Base-by-base conservation (phyloP, 2,329 filamentous ascomycete species). In the Claviceps citrina region DNA sequence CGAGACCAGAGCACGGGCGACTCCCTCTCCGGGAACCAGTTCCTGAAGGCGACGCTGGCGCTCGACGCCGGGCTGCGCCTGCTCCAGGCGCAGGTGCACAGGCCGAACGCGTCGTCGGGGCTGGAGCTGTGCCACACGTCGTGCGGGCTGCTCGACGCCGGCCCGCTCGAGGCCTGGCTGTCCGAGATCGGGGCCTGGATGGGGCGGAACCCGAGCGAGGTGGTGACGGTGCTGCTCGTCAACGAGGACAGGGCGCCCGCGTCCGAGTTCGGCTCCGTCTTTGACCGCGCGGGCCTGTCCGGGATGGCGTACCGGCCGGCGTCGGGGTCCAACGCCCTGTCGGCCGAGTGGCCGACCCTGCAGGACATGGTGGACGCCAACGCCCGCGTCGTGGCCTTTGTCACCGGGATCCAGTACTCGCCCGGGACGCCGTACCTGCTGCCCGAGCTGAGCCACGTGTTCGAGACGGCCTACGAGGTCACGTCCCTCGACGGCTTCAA, bases 151-250 rank as follows among this genome's bases (percentile, higher is more conserved):
- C 64, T 85, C 38, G 81, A 87, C 51, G 79, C 77, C 1, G 83
- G 83, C 0, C 62, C 68, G 2, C 60, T 87, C 20, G 62, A 70
- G 42, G 58, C 61, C 38, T 87, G 81, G 80, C 65, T 87, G 22
- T 51, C 54, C 3, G 60, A 67, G 15, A 73, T 87, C 55, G 77
- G 74, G 51, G 56, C 53, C 12, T 87, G 83, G 82, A 68, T 87
- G 63, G 72, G 78, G 52, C 55, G 54, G 13, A 76, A 87, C 57
- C 67, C 76, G 4, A 76, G 80, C 61, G 82, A 87, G 43, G 81
- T 87, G 15, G 75, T 87, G 18, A 87, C 82, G 4, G 54, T 87
- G 12, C 59, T 87, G 19, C 64, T 85, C 31, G 81, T 84, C 50
- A 85, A 85, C 63, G 73, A 73, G 3, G 77, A 81, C 56, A 60